Percentiles rank a stretch among this genome's conserved stretches.
Conservation (phyloP, 2,329 filamentous ascomycete species). For the Cercospora canescens region DNA sequence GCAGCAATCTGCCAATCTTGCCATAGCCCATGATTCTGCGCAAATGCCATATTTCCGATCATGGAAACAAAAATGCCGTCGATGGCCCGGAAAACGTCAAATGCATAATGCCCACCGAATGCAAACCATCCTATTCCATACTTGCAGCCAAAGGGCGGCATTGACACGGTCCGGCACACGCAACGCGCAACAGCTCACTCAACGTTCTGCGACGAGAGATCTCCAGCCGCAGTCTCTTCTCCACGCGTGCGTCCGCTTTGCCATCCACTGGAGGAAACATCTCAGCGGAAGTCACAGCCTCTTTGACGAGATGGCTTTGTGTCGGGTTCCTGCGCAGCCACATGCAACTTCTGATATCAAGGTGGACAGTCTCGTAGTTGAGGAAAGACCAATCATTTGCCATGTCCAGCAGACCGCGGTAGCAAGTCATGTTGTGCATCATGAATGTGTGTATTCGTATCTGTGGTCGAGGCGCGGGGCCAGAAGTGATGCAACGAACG, state of each 20-base stretch:
- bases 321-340: not conserved
- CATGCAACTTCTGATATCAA: constrained; percentile 2
- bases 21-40: not conserved
- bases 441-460: constrained; percentile 3
- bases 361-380: not conserved
- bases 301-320: constrained; percentile 2
- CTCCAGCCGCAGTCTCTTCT: not conserved
- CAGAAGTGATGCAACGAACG: constrained; percentile 7
- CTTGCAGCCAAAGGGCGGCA: not conserved
- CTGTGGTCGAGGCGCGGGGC: not conserved
- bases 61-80: not conserved
- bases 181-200: not conserved
- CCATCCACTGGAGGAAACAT: not conserved
- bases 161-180: not conserved
- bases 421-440: constrained; percentile 13
- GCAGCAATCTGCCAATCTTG: no score
- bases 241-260: not conserved
- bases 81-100: not conserved
- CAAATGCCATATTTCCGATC: not conserved
- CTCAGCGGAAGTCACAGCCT: not conserved
- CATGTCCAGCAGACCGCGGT: constrained; percentile 1
- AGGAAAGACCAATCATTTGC: constrained; percentile 3
- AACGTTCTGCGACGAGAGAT: not conserved
- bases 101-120: not conserved
- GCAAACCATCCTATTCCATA: not conserved